Evolutionary conservation across 169 alveolate genomes (phyloP).

Genomic region (Cryptosporidium xiaoi): DNA sequence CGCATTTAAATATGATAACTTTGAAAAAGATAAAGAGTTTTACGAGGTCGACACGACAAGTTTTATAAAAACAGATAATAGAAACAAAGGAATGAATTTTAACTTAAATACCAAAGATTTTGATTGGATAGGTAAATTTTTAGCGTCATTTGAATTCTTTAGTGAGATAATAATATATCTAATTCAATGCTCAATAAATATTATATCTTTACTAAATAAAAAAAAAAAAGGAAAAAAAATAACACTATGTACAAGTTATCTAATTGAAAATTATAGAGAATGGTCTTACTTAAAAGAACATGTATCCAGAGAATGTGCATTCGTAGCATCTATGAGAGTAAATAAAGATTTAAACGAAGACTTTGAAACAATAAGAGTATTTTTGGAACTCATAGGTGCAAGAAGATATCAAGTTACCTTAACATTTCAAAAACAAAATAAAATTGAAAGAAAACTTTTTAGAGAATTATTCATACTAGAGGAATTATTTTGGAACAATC

Average conservation of each 20-base stretch:
- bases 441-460: slow-evolving; percentile 34
- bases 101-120: slow-evolving; percentile 1
- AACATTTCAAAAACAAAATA: slow-evolving; percentile 34
- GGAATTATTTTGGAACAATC: slow-evolving; percentile 59
- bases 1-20: background rate
- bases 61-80: background rate
- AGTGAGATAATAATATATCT: slow-evolving; percentile 56
- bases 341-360: slow-evolving; percentile 43
- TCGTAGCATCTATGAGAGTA: slow-evolving; percentile 60
- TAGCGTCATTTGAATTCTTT: slow-evolving; percentile 69
- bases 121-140: slow-evolving; percentile 61
- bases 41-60: background rate
- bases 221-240: background rate
- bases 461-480: slow-evolving; percentile 40
- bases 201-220: slow-evolving; percentile 10
- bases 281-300: slow-evolving; percentile 72
- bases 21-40: background rate
- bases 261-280: slow-evolving; percentile 55
- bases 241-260: background rate
- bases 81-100: background rate
- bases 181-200: slow-evolving; percentile 33
- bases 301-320: slow-evolving; percentile 70
- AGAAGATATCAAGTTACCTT: slow-evolving; percentile 63
- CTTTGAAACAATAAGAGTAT: slow-evolving; percentile 49
- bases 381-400: slow-evolving; percentile 54